These are phyloP conservation scores for Laguncularia racemosa DNA, from an alignment of 345 rosid genomes.

Conservation along the genomic window DNA sequence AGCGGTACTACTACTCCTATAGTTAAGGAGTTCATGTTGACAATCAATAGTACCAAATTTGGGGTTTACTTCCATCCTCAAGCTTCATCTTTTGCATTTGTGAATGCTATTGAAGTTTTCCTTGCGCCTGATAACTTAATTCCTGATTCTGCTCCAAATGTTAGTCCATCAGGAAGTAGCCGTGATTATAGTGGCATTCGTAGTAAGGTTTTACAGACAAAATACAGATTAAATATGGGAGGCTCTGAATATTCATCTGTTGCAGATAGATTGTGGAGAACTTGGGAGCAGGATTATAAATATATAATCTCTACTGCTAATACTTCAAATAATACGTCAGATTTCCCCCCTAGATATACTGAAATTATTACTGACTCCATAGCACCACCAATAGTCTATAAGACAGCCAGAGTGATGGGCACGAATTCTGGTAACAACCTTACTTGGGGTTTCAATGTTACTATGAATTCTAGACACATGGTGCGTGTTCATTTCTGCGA, in stretches of 20 bases:
- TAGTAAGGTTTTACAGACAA: conserved; percentile 19
- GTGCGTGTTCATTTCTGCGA: conserved; percentile 59
- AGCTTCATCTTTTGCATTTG: conserved; percentile 34
- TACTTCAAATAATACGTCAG: neutral
- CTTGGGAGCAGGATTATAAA: conserved; percentile 33
- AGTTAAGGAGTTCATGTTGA: conserved; percentile 40
- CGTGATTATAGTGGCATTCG: conserved; percentile 4
- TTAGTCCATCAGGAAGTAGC: neutral
- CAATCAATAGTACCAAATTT: conserved; percentile 12
- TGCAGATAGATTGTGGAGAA: conserved; percentile 34
- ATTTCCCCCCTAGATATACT: too few species aligned
- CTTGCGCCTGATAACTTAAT: conserved; percentile 22
- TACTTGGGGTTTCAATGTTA: conserved; percentile 44
- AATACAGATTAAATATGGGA: conserved; percentile 40
- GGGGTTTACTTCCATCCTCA: conserved; percentile 28
- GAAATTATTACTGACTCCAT: conserved; percentile 7
- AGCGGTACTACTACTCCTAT: conserved; percentile 7
- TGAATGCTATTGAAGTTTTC: conserved; percentile 69
- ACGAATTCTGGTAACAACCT: conserved; percentile 10
- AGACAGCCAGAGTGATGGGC: conserved; percentile 28
- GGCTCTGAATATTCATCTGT: conserved; percentile 19
- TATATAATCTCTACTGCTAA: conserved; percentile 11
- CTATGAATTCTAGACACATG: conserved; percentile 25
- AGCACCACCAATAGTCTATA: conserved; percentile 38
- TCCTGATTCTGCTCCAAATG: neutral